Evolutionary conservation across 2,329 filamentous ascomycete genomes (phyloP).

Genomic region (Rhinocladiella mackenziei): DNA sequence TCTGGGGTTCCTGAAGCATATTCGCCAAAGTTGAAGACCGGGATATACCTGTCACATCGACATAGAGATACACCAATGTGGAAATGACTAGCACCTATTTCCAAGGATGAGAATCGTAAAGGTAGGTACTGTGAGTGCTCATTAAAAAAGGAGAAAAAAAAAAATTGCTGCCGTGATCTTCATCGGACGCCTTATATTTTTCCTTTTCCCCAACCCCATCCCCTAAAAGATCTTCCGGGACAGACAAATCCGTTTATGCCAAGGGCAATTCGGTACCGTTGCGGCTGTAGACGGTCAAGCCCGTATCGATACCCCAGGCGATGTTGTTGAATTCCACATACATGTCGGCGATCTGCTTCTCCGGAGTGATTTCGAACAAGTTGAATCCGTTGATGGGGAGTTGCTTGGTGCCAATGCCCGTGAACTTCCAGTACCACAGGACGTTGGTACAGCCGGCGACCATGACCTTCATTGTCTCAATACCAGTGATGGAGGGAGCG

Average conservation of each 20-base stretch:
- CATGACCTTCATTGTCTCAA: conserved; percentile 13
- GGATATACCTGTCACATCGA: too few relatives aligned
- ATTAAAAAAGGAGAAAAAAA: too few relatives aligned
- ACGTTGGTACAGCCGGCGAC: conserved; percentile 14
- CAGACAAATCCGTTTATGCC: too few relatives aligned
- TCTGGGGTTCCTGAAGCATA: too few relatives aligned
- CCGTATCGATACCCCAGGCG: conserved; percentile 22
- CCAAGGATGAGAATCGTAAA: too few relatives aligned
- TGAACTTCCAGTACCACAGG: conserved; percentile 20
- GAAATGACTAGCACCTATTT: too few relatives aligned
- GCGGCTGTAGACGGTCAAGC: conserved; percentile 12
- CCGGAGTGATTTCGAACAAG: conserved; percentile 14
- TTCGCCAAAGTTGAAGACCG: too few relatives aligned
- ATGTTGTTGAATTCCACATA: conserved; percentile 24
- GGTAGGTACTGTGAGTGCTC: too few relatives aligned
- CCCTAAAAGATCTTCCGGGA: neutral
- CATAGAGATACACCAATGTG: too few relatives aligned
- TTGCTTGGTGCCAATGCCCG: conserved; percentile 17
- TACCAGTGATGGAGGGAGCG: conserved; percentile 16
- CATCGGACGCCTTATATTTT: neutral
- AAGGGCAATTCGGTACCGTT: conserved; percentile 16
- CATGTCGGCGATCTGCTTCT: conserved; percentile 17
- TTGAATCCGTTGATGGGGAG: conserved; percentile 19
- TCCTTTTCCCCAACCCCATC: neutral
- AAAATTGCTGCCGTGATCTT: conserved; percentile 8